Evolutionary conservation across 164 flowering plant genomes (phyloP), one percentile per base, ranked within the genome.

Genomic region (Stephania japonica): DNA sequence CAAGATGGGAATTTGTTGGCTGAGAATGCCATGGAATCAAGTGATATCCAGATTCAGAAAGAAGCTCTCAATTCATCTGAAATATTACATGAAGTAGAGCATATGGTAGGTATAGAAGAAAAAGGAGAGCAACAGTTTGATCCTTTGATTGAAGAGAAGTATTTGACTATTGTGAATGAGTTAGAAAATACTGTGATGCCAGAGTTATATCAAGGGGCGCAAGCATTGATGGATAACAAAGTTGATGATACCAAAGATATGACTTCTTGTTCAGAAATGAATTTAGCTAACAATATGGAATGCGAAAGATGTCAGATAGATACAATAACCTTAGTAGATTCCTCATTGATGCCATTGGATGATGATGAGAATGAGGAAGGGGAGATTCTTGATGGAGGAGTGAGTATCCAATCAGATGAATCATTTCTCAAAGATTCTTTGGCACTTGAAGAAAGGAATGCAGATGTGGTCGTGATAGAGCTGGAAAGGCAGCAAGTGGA

Each of bases 311-410:
- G 13, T 42, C 67, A 38, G 14, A 27, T 65, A 70, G 70, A 69
- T 49, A 56, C 21, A 13, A 61, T 72, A 69, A 41, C 64, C 16
- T 19, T 23, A 32, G 18, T 72, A 43, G 65, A 62, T 66, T 38
- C 79, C 23, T 25, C 59, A 42, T 42, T 56, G 53, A 3, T 14
- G 42, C 67, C 73, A 49, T 41, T 49, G 10, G 43, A 44, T 53
- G 71, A 74, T 68, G 16, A 16, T 26, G 75, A 78, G 8, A 67
- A 65, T n/a, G 78, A 78, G 74, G 78, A 75, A 16, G 73, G 78
- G 50, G 81, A 78, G 64, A 78, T 68, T 27, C 73, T 72, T 38
- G 75, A 41, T 71, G 69, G 43, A 63, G 75, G 61, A 16, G 32
- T 61, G 72, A 9, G n/a, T 67, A 9, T 13, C 25, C 59, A 68